Base-by-base conservation (phyloP, 2,329 filamentous ascomycete species). In the Neofusicoccum sp. region DNA sequence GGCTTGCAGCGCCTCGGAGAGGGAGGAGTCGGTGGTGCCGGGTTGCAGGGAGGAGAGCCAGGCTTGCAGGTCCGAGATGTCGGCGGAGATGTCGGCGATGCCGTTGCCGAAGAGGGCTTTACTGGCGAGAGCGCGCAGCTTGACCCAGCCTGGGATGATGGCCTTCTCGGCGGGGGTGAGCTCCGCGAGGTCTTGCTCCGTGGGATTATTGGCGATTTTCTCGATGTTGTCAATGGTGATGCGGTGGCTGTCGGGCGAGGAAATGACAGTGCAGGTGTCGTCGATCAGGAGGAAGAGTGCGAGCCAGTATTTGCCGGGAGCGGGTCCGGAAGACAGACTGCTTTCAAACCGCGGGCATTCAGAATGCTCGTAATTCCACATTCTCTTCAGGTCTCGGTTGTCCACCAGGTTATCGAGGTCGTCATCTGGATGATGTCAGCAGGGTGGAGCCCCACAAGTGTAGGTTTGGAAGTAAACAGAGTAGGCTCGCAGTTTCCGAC, bases 321-420 rank as follows among this genome's bases (percentile, higher is more conserved):
- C 22, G 3, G 61, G 61, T 6, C 61, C 61, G 1, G 61, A 28
- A 1, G 61, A 33, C 3, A 63, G 11, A 7, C 12, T 12, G 14
- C 45, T 34, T 14, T 63, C 61, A 44, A 63, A 63, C 1, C 45
- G 34, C 1, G 52, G 52, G 9, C 29, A 36, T 9, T 39, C 29
- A 12, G 61, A 63, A 16, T 63, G 61, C 45, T 63, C 61, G 22
- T 58, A 59, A 12, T 44, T 63, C 61, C 54, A 59, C 45, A 63
- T 50, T 31, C 61, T 41, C 54, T 45, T 50, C 9, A 47, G 29
- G 37, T 63, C 61, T 16, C 61, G 61, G 39, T 54, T 63, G 45
- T 63, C 61, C 3, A 49, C 34, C 8, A 63, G 44, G 37, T 31
- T 39, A 4, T 58, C 61, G 16, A 63, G 12, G 31, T 63, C 54